Conservation (phyloP, 23 red algal genomes). For the Chondrus crispus region DNA sequence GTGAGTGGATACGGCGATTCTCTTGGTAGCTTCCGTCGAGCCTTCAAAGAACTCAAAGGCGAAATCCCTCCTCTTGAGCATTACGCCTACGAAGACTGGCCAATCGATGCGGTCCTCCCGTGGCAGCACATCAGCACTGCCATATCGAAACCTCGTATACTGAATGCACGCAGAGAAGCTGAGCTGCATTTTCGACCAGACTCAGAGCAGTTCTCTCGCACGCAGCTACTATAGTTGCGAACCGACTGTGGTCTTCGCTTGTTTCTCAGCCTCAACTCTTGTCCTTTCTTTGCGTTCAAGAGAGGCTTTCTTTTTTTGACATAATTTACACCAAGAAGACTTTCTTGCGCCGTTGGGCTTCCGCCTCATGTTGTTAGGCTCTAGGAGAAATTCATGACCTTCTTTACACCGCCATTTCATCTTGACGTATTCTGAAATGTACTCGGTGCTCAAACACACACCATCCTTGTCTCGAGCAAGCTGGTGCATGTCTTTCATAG, state of each 20-base stretch:
- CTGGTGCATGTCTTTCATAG: conserved; percentile 40
- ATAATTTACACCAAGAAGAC: conserved; percentile 53
- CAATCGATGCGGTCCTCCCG: background rate
- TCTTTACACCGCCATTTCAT: conserved; percentile 58
- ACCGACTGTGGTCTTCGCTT: no score
- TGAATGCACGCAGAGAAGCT: background rate
- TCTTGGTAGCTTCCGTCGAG: conserved; percentile 17
- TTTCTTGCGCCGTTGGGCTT: conserved; percentile 6
- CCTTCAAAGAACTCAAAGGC: conserved; percentile 36
- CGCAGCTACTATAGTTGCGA: background rate
- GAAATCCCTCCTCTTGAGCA: conserved; percentile 19
- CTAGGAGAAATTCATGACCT: conserved; percentile 70
- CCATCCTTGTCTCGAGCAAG: conserved; percentile 56
- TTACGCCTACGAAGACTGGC: conserved; percentile 45
- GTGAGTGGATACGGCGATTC: conserved; percentile 25
- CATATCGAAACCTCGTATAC: background rate
- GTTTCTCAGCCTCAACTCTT: no score
- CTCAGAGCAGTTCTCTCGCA: background rate
- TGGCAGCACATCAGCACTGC: conserved; percentile 24
- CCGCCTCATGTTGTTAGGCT: conserved; percentile 69
- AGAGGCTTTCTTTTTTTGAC: background rate
- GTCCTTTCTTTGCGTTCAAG: no score
- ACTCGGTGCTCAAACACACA: conserved; percentile 64
- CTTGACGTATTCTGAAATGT: conserved; percentile 53
- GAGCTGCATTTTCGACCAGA: background rate